Base-by-base conservation (phyloP, 2,329 filamentous ascomycete genomes). In the Penicillium sclerotigenum region DNA sequence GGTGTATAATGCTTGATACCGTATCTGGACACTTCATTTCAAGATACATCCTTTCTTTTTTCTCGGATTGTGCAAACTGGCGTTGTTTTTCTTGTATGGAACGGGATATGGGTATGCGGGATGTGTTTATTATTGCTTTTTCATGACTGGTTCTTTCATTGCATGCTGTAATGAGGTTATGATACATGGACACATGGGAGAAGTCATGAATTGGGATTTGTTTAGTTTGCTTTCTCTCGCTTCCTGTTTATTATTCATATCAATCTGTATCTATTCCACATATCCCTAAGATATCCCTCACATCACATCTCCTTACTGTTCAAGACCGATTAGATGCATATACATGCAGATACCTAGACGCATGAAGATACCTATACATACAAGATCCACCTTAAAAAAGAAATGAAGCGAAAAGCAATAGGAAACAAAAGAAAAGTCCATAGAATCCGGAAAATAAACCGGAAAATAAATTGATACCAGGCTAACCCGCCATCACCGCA, bases 151-250 rank as follows among this genome's bases (percentile, higher is more conserved):
- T 59, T 48, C n/a, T 52, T 33, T 28, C 18, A 47, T 28, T 43
- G 40, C 58, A 62, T 58, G 58, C 47, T 58, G 58, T 55, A 67
- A 55, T 52, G 65, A 68, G 63, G 46, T 63, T 49, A 68, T 50
- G 65, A 67, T 61, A 64, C 56, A 63, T 58, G 58, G 52, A 59
- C 34, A 47, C 45, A 54, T 58, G 46, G 60, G 47, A 48, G 31
- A 46, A 28, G 38, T 52, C 34, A 45, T 43, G 22, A 40, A 47
- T 29, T 26, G 50, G 13, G 18, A 34, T 38, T 42, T 38, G 4
- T 37, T 46, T 46, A 18, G 20, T 22, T 36, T 46, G 16, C n/a
- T 54, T 52, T 33, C n/a, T 33, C 22, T 26, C 6, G 6, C 22
- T 43, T 29, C n/a, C 26, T 37, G 18, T 36, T 46, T 36, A 22